A percentile compares a stretch with the other conserved stretches of the same genome.
phyloP scores from a whole-genome alignment of 2,329 filamentous ascomycete genomes.

The Ophiostoma angusticollis region DNA sequence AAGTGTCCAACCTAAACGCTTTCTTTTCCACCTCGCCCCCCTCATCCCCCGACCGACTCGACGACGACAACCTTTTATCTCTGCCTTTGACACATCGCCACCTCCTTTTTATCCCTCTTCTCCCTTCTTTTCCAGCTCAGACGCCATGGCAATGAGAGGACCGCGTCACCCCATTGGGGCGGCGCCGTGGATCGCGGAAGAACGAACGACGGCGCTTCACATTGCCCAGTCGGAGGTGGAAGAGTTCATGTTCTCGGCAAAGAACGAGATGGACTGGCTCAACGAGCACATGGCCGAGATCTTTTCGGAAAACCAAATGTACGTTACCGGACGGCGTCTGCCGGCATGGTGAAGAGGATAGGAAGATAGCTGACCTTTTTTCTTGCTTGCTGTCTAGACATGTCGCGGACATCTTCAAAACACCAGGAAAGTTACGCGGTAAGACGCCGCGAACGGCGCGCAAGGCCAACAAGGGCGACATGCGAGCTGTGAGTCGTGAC shows the following conservation, averaged over 20 bases:
- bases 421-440: slow-evolving; percentile 68
- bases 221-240: slow-evolving; percentile 74
- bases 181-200: slow-evolving; percentile 70
- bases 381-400: slow-evolving; percentile 45
- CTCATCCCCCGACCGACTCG: neutral
- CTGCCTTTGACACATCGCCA: neutral
- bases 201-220: slow-evolving; percentile 64
- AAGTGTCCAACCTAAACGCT: no score
- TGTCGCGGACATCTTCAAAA: slow-evolving; percentile 92
- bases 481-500: slow-evolving; percentile 49
- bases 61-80: neutral
- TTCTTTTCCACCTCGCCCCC: slow-evolving; percentile 3
- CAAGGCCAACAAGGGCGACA: slow-evolving; percentile 44
- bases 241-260: slow-evolving; percentile 82
- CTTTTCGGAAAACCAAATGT: slow-evolving; percentile 79
- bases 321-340: slow-evolving; percentile 27
- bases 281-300: slow-evolving; percentile 98
- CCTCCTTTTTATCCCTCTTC: neutral
- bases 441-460: slow-evolving; percentile 64
- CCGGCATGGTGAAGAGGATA: neutral
- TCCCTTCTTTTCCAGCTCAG: neutral
- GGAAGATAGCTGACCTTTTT: neutral
- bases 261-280: slow-evolving; percentile 93
- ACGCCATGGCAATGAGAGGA: slow-evolving; percentile 32
- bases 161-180: slow-evolving; percentile 64